Evolutionary conservation across 2,329 filamentous ascomycete genomes (phyloP).

Genomic region (Dendrostoma leiphaemia): DNA sequence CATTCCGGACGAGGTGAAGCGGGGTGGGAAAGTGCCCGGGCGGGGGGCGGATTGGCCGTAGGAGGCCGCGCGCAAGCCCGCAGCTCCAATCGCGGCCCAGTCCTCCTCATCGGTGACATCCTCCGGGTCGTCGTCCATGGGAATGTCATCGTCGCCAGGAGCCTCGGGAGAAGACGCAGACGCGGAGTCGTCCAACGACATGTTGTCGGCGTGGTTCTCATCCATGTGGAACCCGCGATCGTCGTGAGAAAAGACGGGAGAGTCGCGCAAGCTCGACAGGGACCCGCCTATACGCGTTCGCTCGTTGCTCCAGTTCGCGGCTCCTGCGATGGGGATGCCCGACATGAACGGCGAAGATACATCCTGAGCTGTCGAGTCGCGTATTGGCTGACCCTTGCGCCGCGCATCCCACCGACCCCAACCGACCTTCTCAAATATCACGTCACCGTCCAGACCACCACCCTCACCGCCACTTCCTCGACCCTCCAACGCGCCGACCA

Average conservation of each 20-base stretch:
- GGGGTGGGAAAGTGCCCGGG: slow-evolving; percentile 47
- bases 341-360: slow-evolving; percentile 41
- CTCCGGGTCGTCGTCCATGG: slow-evolving; percentile 75
- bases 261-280: slow-evolving; percentile 65
- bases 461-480: slow-evolving; percentile 59
- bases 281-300: slow-evolving; percentile 49
- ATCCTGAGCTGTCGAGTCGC: slow-evolving; percentile 38
- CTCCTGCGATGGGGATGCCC: slow-evolving; percentile 57
- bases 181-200: slow-evolving; percentile 74
- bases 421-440: slow-evolving; percentile 91
- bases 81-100: slow-evolving; percentile 87
- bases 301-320: slow-evolving; percentile 40
- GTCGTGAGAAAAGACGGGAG: slow-evolving; percentile 73
- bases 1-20: slow-evolving; percentile 50
- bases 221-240: slow-evolving; percentile 66
- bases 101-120: slow-evolving; percentile 95
- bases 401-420: slow-evolving; percentile 96
- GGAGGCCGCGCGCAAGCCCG: slow-evolving; percentile 70
- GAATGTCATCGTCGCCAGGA: slow-evolving; percentile 61
- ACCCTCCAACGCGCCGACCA: slow-evolving; percentile 89
- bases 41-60: slow-evolving; percentile 49
- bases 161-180: slow-evolving; percentile 77
- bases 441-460: slow-evolving; percentile 64
- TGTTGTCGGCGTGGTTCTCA: slow-evolving; percentile 80
- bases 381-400: slow-evolving; percentile 61